Conservation (phyloP, 352 stramenopile species). For the Globisporangium echinulatum region DNA sequence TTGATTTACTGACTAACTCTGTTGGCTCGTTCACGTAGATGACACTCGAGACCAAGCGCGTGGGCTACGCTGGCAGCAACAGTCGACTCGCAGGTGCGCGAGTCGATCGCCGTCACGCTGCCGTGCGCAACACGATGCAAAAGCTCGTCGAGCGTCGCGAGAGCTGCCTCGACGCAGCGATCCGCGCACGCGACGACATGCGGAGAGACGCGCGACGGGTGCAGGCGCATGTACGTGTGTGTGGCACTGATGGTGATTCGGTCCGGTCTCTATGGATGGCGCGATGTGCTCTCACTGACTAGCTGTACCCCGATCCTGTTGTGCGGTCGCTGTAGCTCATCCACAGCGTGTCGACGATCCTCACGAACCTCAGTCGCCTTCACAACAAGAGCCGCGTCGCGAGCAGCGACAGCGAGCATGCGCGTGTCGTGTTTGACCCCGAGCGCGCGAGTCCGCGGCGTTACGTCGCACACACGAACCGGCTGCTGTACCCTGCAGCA, state of each 20-base stretch:
- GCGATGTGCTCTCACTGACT: background rate
- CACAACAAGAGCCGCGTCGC: constrained; percentile 9
- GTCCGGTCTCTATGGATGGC: too few relatives aligned
- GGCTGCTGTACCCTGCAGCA: constrained; percentile 32
- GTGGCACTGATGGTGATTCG: too few relatives aligned
- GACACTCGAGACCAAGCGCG: constrained; percentile 10
- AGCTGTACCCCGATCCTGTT: too few relatives aligned
- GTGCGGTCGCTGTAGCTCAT: constrained; percentile 30
- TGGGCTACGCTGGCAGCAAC: background rate
- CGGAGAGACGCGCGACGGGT: constrained; percentile 23
- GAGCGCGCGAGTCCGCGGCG: constrained; percentile 15
- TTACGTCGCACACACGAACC: constrained; percentile 22
- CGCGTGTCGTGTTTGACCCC: constrained; percentile 7
- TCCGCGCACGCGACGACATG: constrained; percentile 20
- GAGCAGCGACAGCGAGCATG: constrained; percentile 7
- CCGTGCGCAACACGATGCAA: constrained; percentile 32
- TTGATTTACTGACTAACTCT: too few relatives aligned
- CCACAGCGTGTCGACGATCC: constrained; percentile 38
- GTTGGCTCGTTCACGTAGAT: constrained; percentile 6
- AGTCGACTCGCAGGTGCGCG: background rate
- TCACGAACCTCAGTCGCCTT: constrained; percentile 38
- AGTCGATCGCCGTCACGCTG: background rate
- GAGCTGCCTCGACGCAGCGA: constrained; percentile 18
- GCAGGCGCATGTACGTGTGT: constrained; percentile 33
- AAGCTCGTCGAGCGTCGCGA: constrained; percentile 35